Evolutionary conservation across 768 basidiomycete genomes (phyloP).

Genomic region (Termitomyces sp.): DNA sequence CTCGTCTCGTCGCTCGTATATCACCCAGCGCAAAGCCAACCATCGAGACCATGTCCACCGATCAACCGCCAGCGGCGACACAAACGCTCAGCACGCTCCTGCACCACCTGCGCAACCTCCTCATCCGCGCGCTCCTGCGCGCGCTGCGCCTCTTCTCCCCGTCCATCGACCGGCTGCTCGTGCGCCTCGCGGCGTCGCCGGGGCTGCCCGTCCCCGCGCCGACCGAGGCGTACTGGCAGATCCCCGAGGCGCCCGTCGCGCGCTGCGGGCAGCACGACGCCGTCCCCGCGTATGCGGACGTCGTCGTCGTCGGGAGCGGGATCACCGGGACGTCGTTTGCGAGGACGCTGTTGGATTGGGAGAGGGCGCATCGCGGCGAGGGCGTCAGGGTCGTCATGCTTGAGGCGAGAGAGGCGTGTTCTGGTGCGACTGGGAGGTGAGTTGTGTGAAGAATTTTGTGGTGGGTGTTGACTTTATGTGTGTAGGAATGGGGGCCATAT

Average conservation of each 20-base stretch:
- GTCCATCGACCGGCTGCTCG: slow-evolving; percentile 17
- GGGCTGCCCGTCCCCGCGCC: slow-evolving; percentile 53
- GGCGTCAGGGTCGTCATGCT: slow-evolving; percentile 59
- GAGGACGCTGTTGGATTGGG: slow-evolving; percentile 41
- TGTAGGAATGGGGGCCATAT: slow-evolving; percentile 69
- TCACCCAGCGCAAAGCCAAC: too few species aligned
- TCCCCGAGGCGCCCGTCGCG: slow-evolving; percentile 45
- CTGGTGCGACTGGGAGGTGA: slow-evolving; percentile 71
- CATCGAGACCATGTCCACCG: too few species aligned
- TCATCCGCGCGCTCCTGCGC: slow-evolving; percentile 14
- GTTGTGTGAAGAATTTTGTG: slow-evolving; percentile 6
- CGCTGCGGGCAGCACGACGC: slow-evolving; percentile 18
- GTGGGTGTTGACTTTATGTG: neutral
- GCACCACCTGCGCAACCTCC: slow-evolving; percentile 11
- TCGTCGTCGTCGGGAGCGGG: slow-evolving; percentile 74
- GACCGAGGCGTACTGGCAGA: slow-evolving; percentile 59
- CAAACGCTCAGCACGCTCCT: neutral
- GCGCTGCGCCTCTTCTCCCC: slow-evolving; percentile 16
- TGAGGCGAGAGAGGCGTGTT: slow-evolving; percentile 75
- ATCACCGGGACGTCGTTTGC: slow-evolving; percentile 66
- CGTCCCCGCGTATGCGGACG: slow-evolving; percentile 46
- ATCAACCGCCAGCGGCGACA: too few species aligned
- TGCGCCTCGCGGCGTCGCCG: slow-evolving; percentile 34
- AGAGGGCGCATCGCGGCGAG: slow-evolving; percentile 13
- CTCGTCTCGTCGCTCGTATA: too few species aligned